Percentiles rank a stretch among this genome's conserved stretches.
phyloP scores from a whole-genome alignment of 2,329 filamentous ascomycete genomes.

The Onygenales sp. region DNA sequence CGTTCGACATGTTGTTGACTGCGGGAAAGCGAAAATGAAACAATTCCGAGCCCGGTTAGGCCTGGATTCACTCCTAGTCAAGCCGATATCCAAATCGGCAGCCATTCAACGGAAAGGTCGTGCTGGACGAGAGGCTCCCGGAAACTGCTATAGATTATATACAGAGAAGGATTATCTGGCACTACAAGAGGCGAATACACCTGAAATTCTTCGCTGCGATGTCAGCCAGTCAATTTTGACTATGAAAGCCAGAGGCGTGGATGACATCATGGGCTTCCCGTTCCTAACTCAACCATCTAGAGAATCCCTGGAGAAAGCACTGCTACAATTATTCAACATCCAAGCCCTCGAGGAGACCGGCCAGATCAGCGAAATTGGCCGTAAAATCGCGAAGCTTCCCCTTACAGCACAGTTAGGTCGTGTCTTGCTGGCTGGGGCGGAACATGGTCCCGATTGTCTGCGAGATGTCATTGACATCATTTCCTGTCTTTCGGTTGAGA shows the following conservation, averaged over 20 bases:
- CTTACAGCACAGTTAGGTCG: constrained; percentile 72
- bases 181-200: constrained; percentile 64
- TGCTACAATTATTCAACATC: constrained; percentile 70
- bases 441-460: constrained; percentile 61
- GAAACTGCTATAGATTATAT: constrained; percentile 84
- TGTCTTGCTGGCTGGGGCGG: constrained; percentile 70
- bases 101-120: constrained; percentile 86
- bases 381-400: constrained; percentile 72
- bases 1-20: constrained; percentile 83
- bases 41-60: constrained; percentile 77
- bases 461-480: constrained; percentile 79
- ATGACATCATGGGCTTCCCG: constrained; percentile 72
- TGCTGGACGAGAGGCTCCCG: constrained; percentile 83
- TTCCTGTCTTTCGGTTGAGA: constrained; percentile 55
- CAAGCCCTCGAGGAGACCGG: constrained; percentile 65
- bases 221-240: constrained; percentile 76
- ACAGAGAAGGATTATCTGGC: constrained; percentile 65
- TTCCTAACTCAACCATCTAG: constrained; percentile 72
- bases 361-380: constrained; percentile 62
- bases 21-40: constrained; percentile 89
- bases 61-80: constrained; percentile 81
- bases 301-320: constrained; percentile 70
- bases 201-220: constrained; percentile 87
- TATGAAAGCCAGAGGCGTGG: constrained; percentile 84
- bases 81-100: constrained; percentile 86